A percentile compares a stretch with the other conserved stretches of the same genome.
phyloP scores from a whole-genome alignment of 164 flowering plant genomes.

The Vitis rotundifolia region DNA sequence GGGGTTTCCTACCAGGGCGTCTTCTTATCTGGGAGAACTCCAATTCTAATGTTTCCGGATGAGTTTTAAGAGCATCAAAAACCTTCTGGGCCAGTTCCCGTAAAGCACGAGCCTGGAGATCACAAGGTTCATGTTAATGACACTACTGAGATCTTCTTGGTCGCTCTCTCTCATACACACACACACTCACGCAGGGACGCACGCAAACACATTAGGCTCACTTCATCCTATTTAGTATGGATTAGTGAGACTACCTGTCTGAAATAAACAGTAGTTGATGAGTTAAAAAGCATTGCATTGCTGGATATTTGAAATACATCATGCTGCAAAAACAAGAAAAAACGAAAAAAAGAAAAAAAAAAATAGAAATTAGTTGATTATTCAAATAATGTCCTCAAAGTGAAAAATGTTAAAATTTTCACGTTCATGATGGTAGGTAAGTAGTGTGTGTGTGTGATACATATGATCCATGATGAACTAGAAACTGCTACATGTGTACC shows the following conservation, averaged over 20 bases:
- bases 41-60: slow-evolving; percentile 41
- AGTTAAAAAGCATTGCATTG: slow-evolving; percentile 63
- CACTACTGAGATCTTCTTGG: neutral
- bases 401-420: neutral
- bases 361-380: neutral
- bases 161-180: neutral
- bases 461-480: too few species aligned
- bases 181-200: too few species aligned
- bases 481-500: neutral
- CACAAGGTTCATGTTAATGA: neutral
- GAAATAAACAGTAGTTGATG: slow-evolving; percentile 37
- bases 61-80: slow-evolving; percentile 35
- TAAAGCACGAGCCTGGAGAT: slow-evolving; percentile 49
- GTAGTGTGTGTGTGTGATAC: neutral
- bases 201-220: neutral
- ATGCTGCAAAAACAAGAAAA: slow-evolving; percentile 31
- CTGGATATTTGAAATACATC: slow-evolving; percentile 48
- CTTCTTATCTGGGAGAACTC: slow-evolving; percentile 21
- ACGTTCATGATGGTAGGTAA: neutral
- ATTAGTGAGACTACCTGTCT: slow-evolving; percentile 40
- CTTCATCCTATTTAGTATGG: neutral
- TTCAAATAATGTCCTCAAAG: neutral
- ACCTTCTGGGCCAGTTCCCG: slow-evolving; percentile 44
- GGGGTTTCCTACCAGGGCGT: slow-evolving; percentile 27
- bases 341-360: neutral